Evolutionary conservation across 106 monocot genomes (phyloP), one percentile per base, ranked within the genome.

Genomic region (Xerophyta viscosa): DNA sequence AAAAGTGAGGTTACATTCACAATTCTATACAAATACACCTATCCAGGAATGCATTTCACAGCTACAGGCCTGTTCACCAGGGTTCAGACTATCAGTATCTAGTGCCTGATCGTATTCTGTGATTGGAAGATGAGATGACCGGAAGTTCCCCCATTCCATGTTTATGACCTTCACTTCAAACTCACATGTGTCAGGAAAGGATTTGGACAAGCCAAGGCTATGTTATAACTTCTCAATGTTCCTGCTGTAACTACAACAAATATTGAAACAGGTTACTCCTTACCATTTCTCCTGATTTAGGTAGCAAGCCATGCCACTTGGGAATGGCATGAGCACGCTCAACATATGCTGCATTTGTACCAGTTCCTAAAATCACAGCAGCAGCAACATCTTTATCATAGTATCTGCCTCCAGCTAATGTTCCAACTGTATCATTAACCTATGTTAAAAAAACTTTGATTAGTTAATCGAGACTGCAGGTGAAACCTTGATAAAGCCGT

Each of bases 121-220:
- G 7, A 74, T 20, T 8, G 98, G 98, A 61, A 98, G 86, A 61
- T 86, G 82, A 50, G 78, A 76, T 53, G 98, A 90, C 64, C 70
- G 62, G 56, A 98, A 98, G 63, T 98, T 90, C 48, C 98, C 98
- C 98, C 98, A 98, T 62, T 98, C 98, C 98, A 90, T 98, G 70
- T 98, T 98, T 29, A 98, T 86, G 23, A 98, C 98, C 98, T 98
- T 55, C 8, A 44, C 3, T 44, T 44, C 43, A 44, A 17, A 8
- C 3, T 44, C 43, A 44, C 4, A 17, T 44, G 43, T 14, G 6
- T 44, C 43, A 44, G 11, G 15, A 14, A 14, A 44, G 17, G 43
- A 44, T 14, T 36, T 36, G 11, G 11, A 11, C 5, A 36, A 11
- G 11, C 33, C 33, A 6, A 36, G 5, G 11, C 33, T 36, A 11